Base-by-base conservation (phyloP, 2,329 filamentous ascomycete species). In the Hortaea werneckii region DNA sequence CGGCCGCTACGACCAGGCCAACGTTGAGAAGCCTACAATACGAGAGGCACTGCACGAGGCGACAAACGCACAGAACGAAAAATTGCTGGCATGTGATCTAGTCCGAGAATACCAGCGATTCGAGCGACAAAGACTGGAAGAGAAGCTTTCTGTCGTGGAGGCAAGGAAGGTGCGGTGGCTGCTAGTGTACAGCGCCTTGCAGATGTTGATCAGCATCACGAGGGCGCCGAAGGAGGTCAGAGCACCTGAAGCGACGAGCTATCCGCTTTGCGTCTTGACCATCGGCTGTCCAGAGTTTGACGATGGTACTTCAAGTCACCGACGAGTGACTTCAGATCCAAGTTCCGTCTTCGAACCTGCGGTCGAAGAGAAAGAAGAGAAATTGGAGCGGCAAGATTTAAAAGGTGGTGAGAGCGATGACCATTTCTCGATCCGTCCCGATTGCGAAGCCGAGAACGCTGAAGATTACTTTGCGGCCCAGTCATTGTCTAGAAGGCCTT, bases 141-240 rank as follows among this genome's bases (percentile, higher is more conserved):
- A 77, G 46, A 80, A 77, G 56, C 60, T 82, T 1, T 74, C 76
- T 0, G 66, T 79, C 8, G 69, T 74, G 6, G 85, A 90, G 51
- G 83, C 79, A 1, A 78, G 86, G 37, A 89, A 87, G 62, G 76
- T 88, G 11, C 75, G 85, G 35, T 92, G 85, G 85, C 77, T 89
- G 29, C 60, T 89, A 32, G 74, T 90, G 5, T 90, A 90, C 56
- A 75, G 79, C 12, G 74, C 79, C 3, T 75, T 87, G 46, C 86
- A 92, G 60, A 81, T 80, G n/a, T 72, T 92, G 1, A 73, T 76
- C 7, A 78, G 77, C 44, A 79, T 80, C 34, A 82, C 78, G 1
- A 68, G 75, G 30, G 69, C 76, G 0, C 81, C 85, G 0, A 41
- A 49, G 6, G 78, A 85, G 54, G 79, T 86, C 28, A 70, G 71